Percentiles rank a stretch among this genome's conserved stretches.
phyloP scores from a whole-genome alignment of 1,284 basidiomycete genomes.

The Trametes polyzona region DNA sequence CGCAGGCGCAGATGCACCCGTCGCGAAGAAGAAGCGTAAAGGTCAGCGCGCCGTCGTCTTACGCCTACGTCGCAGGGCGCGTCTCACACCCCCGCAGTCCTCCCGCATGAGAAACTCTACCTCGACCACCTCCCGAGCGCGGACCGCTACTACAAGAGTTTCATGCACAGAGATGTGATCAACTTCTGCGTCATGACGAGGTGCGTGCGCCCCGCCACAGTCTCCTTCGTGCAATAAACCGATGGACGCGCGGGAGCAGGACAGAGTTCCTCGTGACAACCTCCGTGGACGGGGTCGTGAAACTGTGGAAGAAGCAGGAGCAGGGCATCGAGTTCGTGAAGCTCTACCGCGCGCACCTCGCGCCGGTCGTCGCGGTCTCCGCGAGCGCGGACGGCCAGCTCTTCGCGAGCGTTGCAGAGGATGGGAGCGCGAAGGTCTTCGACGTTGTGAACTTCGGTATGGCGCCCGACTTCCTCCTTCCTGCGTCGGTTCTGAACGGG shows the following conservation, averaged over 20 bases:
- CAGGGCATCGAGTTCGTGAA: conserved; percentile 92
- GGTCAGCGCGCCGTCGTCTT: conserved; percentile 45
- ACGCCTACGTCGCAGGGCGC: not conserved
- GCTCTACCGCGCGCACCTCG: conserved; percentile 90
- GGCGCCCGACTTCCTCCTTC: not conserved
- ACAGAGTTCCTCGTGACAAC: conserved; percentile 95
- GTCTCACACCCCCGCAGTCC: conserved; percentile 43
- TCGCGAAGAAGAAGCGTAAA: conserved; percentile 72
- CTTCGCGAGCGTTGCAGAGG: conserved; percentile 88
- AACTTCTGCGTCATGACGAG: conserved; percentile 88
- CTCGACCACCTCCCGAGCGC: conserved; percentile 91
- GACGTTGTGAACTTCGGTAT: conserved; percentile 82
- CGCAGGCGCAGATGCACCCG: conserved; percentile 41
- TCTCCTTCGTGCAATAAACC: not conserved
- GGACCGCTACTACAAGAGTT: conserved; percentile 95
- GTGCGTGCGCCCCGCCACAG: conserved; percentile 44
- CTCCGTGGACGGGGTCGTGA: conserved; percentile 93
- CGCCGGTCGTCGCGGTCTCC: conserved; percentile 78
- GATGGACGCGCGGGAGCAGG: conserved; percentile 43
- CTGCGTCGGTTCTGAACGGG: not conserved
- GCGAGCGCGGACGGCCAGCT: conserved; percentile 93
- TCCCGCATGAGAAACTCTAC: conserved; percentile 83
- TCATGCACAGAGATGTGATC: conserved; percentile 96
- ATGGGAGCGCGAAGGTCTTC: conserved; percentile 90
- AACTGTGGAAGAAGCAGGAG: conserved; percentile 99